Base-by-base conservation (phyloP, 2,329 filamentous ascomycete genomes). In the Blastomyces emzantsi region DNA sequence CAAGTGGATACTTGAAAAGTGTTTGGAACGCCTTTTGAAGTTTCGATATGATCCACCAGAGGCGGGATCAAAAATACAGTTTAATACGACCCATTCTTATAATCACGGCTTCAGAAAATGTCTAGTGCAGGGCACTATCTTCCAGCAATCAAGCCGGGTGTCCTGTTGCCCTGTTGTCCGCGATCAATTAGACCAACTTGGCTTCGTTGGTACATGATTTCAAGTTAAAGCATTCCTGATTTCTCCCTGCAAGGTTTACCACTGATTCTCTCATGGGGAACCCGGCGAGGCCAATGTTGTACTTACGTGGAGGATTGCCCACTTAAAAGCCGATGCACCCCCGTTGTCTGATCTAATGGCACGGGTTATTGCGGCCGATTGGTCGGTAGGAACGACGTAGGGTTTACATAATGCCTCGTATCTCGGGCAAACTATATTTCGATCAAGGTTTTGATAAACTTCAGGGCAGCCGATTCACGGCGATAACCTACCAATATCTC, bases 401-500 rank as follows among this genome's bases (percentile, higher is more conserved):
- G 25, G 25, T 28, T 54, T 19, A 19, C 17, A 19, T 33, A 13
- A 5, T 54, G 30, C 51, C 28, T 17, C 52, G 9, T 30, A 28
- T 22, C 2, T 55, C 30, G 41, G 41, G 15, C 41, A 43, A 36
- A 55, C 51, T 3, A 39, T 55, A 9, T 3, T 55, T 36, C 17
- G 25, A 43, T 59, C 39, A 59, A 59, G n/a, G 36, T 45, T 45
- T 28, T 8, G 2, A n/a, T 49, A 25, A 60, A 43, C 9, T 52
- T 22, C 22, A 25, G 22, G 25, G 22, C 49, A 52, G 22, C 49
- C 49, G 22, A 43, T 2, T 15, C 56, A 60, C 30, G 3, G 28
- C 43, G 22, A 47, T 49, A 41, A 60, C 28, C 43, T 43, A 60
- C 43, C 57, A 60, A 47, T 49, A 43, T 22, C 45, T 49, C n/a